Evolutionary conservation across 2,329 filamentous ascomycete species (phyloP).

Genomic region (Pseudocercospora ulei): DNA sequence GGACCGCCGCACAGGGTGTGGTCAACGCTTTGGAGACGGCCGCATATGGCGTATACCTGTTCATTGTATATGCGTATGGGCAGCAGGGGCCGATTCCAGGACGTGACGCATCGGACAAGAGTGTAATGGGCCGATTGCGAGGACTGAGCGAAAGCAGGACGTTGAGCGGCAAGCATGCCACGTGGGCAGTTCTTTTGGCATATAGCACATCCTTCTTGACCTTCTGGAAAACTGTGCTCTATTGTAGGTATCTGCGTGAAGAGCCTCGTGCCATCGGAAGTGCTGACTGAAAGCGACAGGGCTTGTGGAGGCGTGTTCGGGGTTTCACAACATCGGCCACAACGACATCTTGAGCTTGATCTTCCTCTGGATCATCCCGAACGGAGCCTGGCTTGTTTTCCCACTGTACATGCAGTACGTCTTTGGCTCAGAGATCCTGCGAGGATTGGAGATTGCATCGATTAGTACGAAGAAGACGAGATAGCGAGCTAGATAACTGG

Average conservation of each 20-base stretch:
- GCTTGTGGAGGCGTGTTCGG: slow-evolving; percentile 52
- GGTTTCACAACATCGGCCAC: slow-evolving; percentile 53
- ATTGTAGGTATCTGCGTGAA: slow-evolving; percentile 41
- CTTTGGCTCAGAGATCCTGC: slow-evolving; percentile 53
- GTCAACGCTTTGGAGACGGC: slow-evolving; percentile 60
- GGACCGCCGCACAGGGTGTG: slow-evolving; percentile 62
- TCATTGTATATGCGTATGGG: slow-evolving; percentile 42
- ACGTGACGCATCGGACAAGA: slow-evolving; percentile 36
- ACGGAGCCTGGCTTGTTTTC: slow-evolving; percentile 56
- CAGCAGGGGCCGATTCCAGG: slow-evolving; percentile 32
- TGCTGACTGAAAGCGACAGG: slow-evolving; percentile 34
- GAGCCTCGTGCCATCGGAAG: neutral
- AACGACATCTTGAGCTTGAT: slow-evolving; percentile 48
- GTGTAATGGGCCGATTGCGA: slow-evolving; percentile 40
- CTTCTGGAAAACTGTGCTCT: slow-evolving; percentile 57
- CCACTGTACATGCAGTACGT: slow-evolving; percentile 54
- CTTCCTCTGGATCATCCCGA: slow-evolving; percentile 56
- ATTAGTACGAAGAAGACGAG: slow-evolving; percentile 23
- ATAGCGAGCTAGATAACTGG: slow-evolving; percentile 12
- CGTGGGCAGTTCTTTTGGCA: slow-evolving; percentile 49
- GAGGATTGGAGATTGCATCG: slow-evolving; percentile 46
- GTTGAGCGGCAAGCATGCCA: slow-evolving; percentile 46
- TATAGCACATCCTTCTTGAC: slow-evolving; percentile 55
- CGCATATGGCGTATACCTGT: slow-evolving; percentile 56
- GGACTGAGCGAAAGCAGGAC: slow-evolving; percentile 44